phyloP scores from a whole-genome alignment of 805 yeast species.

The Tetrapisispora taiwanensis region DNA sequence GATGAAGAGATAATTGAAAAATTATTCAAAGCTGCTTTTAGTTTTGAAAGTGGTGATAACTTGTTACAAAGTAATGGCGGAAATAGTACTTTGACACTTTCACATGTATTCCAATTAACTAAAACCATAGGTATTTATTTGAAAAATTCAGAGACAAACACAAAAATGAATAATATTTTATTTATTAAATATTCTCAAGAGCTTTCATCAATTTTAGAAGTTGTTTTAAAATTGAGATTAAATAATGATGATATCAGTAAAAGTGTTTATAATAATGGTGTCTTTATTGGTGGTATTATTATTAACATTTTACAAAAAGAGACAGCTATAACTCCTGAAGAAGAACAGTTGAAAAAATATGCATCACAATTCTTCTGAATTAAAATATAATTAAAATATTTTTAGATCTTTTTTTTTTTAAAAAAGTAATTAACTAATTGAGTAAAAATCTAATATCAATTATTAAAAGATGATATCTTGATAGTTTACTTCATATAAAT shows the following conservation, averaged over 20 bases:
- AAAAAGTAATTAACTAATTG: no score
- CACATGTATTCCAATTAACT: slow-evolving; percentile 21
- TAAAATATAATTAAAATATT: no score
- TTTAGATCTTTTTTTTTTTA: no score
- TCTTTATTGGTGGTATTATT: slow-evolving; percentile 24
- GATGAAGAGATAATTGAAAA: slow-evolving; percentile 3
- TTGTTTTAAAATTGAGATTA: slow-evolving; percentile 9
- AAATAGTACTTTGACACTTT: slow-evolving; percentile 7
- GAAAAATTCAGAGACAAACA: slow-evolving; percentile 7
- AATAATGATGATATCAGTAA: slow-evolving; percentile 18
- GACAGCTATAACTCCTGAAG: slow-evolving; percentile 8
- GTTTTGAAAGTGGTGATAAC: slow-evolving; percentile 8
- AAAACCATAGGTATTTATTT: slow-evolving; percentile 26
- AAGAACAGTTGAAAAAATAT: slow-evolving; percentile 6
- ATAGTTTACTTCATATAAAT: no score
- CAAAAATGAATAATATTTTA: slow-evolving; percentile 5
- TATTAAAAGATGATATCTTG: no score
- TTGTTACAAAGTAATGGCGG: neutral
- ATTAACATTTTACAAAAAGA: slow-evolving; percentile 7
- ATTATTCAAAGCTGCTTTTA: slow-evolving; percentile 20
- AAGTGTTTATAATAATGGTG: slow-evolving; percentile 23
- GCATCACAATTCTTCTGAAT: slow-evolving; percentile 7
- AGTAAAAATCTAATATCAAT: no score
- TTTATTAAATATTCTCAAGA: slow-evolving; percentile 7
- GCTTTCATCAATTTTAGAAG: slow-evolving; percentile 11